A percentile compares a stretch with the other conserved stretches of the same genome.
These are phyloP conservation scores for Boeremia lycopersici DNA, from an alignment of 2,329 filamentous ascomycete species.

Conservation along the genomic window DNA sequence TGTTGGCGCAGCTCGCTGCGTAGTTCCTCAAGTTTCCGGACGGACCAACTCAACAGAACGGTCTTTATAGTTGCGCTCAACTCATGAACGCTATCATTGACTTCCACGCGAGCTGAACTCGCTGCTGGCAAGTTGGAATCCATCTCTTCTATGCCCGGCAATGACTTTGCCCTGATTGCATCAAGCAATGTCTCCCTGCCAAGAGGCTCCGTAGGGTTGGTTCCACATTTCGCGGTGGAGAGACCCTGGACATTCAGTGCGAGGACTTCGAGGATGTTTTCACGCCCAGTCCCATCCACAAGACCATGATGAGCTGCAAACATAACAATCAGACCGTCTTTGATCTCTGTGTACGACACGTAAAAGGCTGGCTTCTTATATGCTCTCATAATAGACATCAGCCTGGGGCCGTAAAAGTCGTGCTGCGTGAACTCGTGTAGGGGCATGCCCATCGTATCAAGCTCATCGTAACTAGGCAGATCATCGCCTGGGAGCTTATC, in stretches of 20 bases:
- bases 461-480: not conserved
- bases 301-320: not conserved
- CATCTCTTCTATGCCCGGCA: not conserved
- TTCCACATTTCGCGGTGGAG: not conserved
- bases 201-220: not conserved
- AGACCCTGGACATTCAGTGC: not conserved
- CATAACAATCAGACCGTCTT: not conserved
- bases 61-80: not conserved
- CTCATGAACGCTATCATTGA: not conserved
- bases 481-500: not conserved
- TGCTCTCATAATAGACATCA: not conserved
- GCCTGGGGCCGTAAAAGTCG: not conserved
- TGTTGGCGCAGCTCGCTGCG: not conserved
- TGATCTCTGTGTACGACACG: not conserved
- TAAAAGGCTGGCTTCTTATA: not conserved
- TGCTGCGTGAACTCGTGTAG: not conserved
- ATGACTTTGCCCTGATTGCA: not conserved
- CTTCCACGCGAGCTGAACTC: not conserved
- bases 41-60: not conserved
- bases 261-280: not conserved
- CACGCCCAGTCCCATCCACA: not conserved
- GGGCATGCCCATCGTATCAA: not conserved
- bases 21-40: not conserved
- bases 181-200: not conserved
- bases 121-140: not conserved